Percentiles rank a stretch among this genome's conserved stretches.
Evolutionary conservation across 2,329 filamentous ascomycete species (phyloP).

Genomic region (Aspergillus candidus): DNA sequence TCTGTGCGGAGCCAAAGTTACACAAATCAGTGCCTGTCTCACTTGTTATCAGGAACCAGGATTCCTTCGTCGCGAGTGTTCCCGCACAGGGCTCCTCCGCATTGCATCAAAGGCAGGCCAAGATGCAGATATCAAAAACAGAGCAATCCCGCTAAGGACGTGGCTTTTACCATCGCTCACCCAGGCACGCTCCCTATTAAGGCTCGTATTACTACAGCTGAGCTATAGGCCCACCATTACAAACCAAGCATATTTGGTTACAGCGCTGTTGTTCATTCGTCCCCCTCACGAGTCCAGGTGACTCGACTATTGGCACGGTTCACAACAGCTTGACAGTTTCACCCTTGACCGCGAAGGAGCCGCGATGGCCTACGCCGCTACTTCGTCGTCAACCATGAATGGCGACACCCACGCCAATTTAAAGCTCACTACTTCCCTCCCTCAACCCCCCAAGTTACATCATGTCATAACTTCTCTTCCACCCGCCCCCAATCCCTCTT

Average conservation of each 20-base stretch:
- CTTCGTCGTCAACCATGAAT: conserved; percentile 32
- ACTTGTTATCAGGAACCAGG: conserved; percentile 20
- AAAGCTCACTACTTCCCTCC: conserved; percentile 30
- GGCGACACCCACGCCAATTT: conserved; percentile 32
- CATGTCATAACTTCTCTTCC: conserved; percentile 31
- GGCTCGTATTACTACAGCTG: conserved; percentile 27
- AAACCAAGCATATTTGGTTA: conserved; percentile 25
- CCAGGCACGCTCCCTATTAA: conserved; percentile 24
- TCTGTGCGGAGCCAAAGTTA: conserved; percentile 13
- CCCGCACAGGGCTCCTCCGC: conserved; percentile 37
- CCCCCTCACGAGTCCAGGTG: conserved; percentile 34
- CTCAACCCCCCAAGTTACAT: conserved; percentile 27
- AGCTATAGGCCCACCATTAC: conserved; percentile 19
- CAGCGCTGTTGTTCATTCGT: conserved; percentile 27
- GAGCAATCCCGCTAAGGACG: conserved; percentile 36
- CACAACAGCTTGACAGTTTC: conserved; percentile 21
- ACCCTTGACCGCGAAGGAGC: conserved; percentile 27
- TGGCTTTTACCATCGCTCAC: conserved; percentile 30
- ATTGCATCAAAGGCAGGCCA: conserved; percentile 36
- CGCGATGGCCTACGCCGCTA: conserved; percentile 35
- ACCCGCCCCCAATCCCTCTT: conserved; percentile 19
- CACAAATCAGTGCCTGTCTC: conserved; percentile 17
- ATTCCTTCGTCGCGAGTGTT: conserved; percentile 27
- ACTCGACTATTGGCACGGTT: conserved; percentile 31
- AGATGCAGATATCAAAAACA: conserved; percentile 40